Base-by-base conservation (phyloP, 179 eudicot species). In the Amaranthus tricolor region DNA sequence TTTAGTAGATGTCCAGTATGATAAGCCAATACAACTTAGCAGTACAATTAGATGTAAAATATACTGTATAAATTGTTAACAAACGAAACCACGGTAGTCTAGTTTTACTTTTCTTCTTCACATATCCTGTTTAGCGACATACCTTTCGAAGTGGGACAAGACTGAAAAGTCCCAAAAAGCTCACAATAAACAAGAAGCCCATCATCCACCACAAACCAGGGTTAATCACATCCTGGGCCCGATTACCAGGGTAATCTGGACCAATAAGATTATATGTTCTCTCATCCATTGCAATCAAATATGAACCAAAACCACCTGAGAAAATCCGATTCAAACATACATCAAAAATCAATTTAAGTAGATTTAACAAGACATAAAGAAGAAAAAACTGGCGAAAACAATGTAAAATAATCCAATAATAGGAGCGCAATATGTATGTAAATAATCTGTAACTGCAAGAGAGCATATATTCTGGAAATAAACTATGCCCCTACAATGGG, bases 61-160 rank as follows among this genome's bases (percentile, higher is more conserved):
- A 51, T 20, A 51, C 6, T 20, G 8, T 20, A 6, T 6, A 64
- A 24, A 21, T 20, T n/a, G 51, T 68, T 53, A 68, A 53, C 19
- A 24, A 52, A 5, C 13, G 17, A 17, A 47, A 52, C 8, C 40
- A 14, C 6, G 31, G 15, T 56, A 15, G 17, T 48, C 40, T 56
- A 15, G 16, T 67, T 17, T 21, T 44, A 11, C 47, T 59, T 31
- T 52, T 12, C 1, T 24, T 58, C 63, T 52, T 19, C 40, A 31
- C 40, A 52, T 69, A 45, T 54, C n/a, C 47, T 5, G 8, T 40
- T 20, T 60, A 67, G 56, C 54, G n/a, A 77, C 56, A 44, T 86
- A 94, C 99, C 98, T 95, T 95, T 10, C 99, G 90, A 71, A 95
- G 98, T 21, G 99, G 97, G 76, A 89, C 97, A 63, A 95, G 97